Conservation (phyloP, 2,329 filamentous ascomycete species). For the Epichloe sibirici region DNA sequence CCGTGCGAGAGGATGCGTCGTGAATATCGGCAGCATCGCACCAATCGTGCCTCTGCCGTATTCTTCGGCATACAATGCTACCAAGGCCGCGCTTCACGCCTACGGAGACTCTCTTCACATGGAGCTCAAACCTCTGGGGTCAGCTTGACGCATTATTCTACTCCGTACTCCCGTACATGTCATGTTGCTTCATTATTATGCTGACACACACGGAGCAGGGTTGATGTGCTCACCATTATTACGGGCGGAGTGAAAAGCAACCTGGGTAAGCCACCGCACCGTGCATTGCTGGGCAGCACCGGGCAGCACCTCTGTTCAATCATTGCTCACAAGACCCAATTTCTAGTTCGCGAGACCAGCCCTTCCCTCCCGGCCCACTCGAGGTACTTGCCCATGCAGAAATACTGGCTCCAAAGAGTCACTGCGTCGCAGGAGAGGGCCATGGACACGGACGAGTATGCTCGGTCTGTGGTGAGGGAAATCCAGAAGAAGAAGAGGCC, state of each 20-base stretch:
- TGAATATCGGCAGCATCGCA: conserved; percentile 15
- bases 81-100: conserved; percentile 13
- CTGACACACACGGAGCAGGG: conserved; percentile 1
- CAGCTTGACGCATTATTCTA: not conserved
- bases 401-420: conserved; percentile 8
- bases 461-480: conserved; percentile 7
- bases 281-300: too few relatives aligned
- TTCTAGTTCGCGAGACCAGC: conserved; percentile 6
- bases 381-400: conserved; percentile 5
- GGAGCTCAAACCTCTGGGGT: conserved; percentile 14
- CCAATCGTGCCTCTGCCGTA: conserved; percentile 12
- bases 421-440: conserved; percentile 2
- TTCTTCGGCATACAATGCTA: conserved; percentile 11
- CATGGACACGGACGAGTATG: conserved; percentile 8
- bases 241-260: conserved; percentile 10
- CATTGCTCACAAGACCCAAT: not conserved
- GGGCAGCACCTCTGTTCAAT: too few relatives aligned
- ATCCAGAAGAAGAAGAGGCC: conserved; percentile 8
- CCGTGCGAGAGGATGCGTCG: conserved; percentile 12
- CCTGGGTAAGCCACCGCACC: conserved; percentile 5
- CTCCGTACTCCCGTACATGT: not conserved
- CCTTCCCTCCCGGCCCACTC: conserved; percentile 7
- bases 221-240: conserved; percentile 9
- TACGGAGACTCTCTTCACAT: conserved; percentile 11
- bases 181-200: not conserved